These are phyloP conservation scores for Yamadazyma mexicana DNA, from an alignment of 1,139 yeast genomes.

Conservation along the genomic window DNA sequence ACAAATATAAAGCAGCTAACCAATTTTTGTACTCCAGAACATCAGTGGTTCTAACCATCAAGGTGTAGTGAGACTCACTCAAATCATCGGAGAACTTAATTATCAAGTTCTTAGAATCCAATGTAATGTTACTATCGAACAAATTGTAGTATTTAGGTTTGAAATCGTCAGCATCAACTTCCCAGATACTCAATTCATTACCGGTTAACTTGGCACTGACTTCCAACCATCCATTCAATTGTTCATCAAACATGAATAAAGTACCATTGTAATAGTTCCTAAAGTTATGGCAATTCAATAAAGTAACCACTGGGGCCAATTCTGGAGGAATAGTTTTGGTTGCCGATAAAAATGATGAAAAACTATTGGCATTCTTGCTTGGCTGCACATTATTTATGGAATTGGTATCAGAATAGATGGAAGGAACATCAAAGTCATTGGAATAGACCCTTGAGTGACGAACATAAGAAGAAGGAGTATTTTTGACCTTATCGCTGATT, in stretches of 20 bases:
- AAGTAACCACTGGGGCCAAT: slow-evolving; percentile 41
- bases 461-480: slow-evolving; percentile 41
- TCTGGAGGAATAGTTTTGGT: slow-evolving; percentile 37
- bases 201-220: slow-evolving; percentile 52
- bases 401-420: slow-evolving; percentile 16
- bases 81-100: slow-evolving; percentile 41
- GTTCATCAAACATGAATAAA: slow-evolving; percentile 24
- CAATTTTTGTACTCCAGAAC: slow-evolving; percentile 39
- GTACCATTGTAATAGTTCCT: slow-evolving; percentile 39
- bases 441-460: slow-evolving; percentile 38
- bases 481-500: slow-evolving; percentile 26
- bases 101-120: slow-evolving; percentile 20
- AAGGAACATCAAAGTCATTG: slow-evolving; percentile 14
- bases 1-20: slow-evolving; percentile 46
- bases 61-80: slow-evolving; percentile 31
- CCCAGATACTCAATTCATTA: slow-evolving; percentile 51
- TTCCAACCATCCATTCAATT: slow-evolving; percentile 27
- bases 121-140: slow-evolving; percentile 31
- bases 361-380: slow-evolving; percentile 16
- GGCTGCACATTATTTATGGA: slow-evolving; percentile 12
- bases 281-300: slow-evolving; percentile 42
- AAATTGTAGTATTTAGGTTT: slow-evolving; percentile 51
- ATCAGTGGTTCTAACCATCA: slow-evolving; percentile 33
- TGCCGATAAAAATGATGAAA: slow-evolving; percentile 20
- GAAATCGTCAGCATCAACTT: slow-evolving; percentile 26